Conservation (phyloP, 805 yeast species). For the Lachancea cidri region DNA sequence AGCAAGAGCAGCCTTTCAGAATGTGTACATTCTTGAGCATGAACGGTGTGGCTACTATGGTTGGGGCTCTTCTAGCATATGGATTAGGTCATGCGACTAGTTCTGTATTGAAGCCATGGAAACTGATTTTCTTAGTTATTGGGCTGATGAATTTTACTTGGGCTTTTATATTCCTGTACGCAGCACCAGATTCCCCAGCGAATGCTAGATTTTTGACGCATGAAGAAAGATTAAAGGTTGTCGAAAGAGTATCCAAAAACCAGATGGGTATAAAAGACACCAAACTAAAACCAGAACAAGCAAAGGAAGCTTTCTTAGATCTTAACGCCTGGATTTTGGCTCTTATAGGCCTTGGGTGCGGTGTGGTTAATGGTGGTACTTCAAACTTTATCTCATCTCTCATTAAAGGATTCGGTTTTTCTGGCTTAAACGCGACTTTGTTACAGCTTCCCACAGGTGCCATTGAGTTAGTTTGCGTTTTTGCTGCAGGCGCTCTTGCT, state of each 20-base stretch:
- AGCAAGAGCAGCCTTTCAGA: constrained; percentile 30
- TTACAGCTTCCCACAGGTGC: constrained; percentile 20
- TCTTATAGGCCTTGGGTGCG: constrained; percentile 16
- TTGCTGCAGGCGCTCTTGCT: constrained; percentile 19
- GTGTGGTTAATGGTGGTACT: constrained; percentile 17
- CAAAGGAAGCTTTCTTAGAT: constrained; percentile 13
- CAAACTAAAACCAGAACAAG: constrained; percentile 13
- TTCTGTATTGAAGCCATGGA: constrained; percentile 25
- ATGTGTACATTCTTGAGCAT: constrained; percentile 35
- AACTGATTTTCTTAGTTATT: constrained; percentile 18
- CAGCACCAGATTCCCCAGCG: constrained; percentile 36
- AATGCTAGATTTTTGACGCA: constrained; percentile 33
- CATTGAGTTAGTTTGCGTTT: constrained; percentile 18
- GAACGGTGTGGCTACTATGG: constrained; percentile 29
- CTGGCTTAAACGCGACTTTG: constrained; percentile 17
- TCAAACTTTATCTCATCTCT: constrained; percentile 18
- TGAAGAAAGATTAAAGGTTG: constrained; percentile 28
- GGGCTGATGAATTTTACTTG: constrained; percentile 37
- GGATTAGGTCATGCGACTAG: constrained; percentile 24
- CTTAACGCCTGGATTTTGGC: constrained; percentile 14
- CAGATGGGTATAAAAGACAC: constrained; percentile 20
- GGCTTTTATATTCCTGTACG: constrained; percentile 28
- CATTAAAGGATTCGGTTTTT: constrained; percentile 20
- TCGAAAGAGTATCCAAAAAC: constrained; percentile 23
- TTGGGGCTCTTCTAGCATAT: constrained; percentile 25